A percentile compares a stretch with the other conserved stretches of the same genome.
phyloP scores from a whole-genome alignment of 1,284 basidiomycete genomes.

The Butyriboletus appendiculatus region DNA sequence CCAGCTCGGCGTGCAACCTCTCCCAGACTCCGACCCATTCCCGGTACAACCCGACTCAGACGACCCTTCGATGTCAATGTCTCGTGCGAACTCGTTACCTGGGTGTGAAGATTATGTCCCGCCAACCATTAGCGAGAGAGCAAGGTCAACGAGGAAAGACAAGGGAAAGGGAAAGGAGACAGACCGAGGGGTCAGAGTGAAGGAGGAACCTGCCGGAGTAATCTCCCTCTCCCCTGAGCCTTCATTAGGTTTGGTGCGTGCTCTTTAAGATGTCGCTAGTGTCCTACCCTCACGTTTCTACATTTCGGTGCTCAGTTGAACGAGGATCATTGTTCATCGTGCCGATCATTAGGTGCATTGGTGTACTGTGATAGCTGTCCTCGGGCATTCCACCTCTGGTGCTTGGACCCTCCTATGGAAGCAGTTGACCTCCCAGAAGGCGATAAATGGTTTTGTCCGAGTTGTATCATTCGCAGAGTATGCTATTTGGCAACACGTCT shows the following conservation, averaged over 20 bases:
- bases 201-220: constrained; percentile 64
- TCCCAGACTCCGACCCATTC: constrained; percentile 43
- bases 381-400: constrained; percentile 94
- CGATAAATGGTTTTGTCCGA: constrained; percentile 93
- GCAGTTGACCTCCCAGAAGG: constrained; percentile 82
- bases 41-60: constrained; percentile 53
- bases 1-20: constrained; percentile 39
- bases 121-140: constrained; percentile 34
- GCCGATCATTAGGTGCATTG: constrained; percentile 77
- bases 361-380: constrained; percentile 98
- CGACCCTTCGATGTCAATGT: constrained; percentile 44
- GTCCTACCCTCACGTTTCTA: constrained; percentile 20
- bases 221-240: constrained; percentile 55
- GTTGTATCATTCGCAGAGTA: constrained; percentile 71
- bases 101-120: constrained; percentile 46
- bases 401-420: constrained; percentile 94
- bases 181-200: constrained; percentile 56
- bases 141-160: constrained; percentile 39
- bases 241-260: constrained; percentile 41
- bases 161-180: constrained; percentile 72
- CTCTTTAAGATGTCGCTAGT: constrained; percentile 10
- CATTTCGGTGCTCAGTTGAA: constrained; percentile 59
- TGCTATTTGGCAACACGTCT: constrained; percentile 25
- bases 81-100: constrained; percentile 61
- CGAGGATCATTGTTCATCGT: constrained; percentile 94